Base-by-base conservation (phyloP, 208 protist genomes). In the Leishmania braziliensis region DNA sequence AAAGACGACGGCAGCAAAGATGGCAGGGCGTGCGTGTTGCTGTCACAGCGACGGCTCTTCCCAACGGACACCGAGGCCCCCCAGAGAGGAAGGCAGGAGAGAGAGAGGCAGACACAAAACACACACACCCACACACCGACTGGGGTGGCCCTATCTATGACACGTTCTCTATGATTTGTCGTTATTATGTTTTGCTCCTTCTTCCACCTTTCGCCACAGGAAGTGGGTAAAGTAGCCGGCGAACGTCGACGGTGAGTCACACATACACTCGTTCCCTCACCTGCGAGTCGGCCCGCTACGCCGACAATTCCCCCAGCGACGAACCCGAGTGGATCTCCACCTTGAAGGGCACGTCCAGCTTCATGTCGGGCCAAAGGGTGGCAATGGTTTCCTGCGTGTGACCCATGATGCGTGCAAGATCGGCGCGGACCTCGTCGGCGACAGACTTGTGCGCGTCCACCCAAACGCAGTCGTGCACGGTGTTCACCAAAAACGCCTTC, bases 381-480 rank as follows among this genome's bases (percentile, higher is more conserved):
- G 86, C 85, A 51, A 97, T 95, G 14, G 91, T 86, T 66, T 94
- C 82, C 69, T 95, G 90, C 26, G 94, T 96, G 76, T 88, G 89
- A 1, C 89, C 88, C 93, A 98, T 93, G 26, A 97, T 88, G 26
- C 79, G 65, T 16, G 86, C 78, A 16, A 98, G 78, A 79, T 97
- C 93, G 58, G 87, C 75, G 81, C 85, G 88, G 36, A 98, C 93
- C 86, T 95, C 86, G 29, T 94, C 89, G 46, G 89, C 93, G 23
- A 96, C 95, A 3, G 87, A 91, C 73, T 82, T 71, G 80, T 98
- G 95, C 66, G 89, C 89, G 84, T 98, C 95, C 73, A 98, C 91
- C 95, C 93, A 97, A 23, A 98, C 93, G 82, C 94, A 97, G 86
- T 98, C 95, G 84, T 98, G 95, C 53, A 98, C 94, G 1, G 92